Evolutionary conservation across 495 filamentous ascomycete species (phyloP).

Genomic region (Xylaria nigripes): DNA sequence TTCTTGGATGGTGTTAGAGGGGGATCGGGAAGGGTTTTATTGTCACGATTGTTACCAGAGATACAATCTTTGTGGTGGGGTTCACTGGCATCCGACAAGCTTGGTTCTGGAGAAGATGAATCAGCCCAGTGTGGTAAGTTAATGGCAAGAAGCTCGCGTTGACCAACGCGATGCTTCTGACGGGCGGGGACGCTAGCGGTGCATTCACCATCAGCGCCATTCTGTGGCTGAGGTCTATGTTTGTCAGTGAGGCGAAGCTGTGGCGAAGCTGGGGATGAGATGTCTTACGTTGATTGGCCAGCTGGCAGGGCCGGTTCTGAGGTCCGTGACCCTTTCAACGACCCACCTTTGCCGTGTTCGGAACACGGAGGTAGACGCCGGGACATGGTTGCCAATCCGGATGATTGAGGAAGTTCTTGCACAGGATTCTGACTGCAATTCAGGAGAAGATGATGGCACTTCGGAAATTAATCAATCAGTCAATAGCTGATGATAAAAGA

Average conservation of each 20-base stretch:
- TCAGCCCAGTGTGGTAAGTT: background rate
- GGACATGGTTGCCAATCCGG: background rate
- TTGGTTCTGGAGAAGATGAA: slow-evolving; percentile 3
- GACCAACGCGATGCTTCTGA: slow-evolving; percentile 8
- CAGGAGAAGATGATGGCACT: too few species aligned
- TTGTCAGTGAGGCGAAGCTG: background rate
- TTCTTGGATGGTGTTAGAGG: background rate
- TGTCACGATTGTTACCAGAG: background rate
- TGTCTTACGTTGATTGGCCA: slow-evolving; percentile 7
- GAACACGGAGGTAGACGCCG: background rate
- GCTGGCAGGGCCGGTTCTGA: background rate
- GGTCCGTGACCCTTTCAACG: background rate
- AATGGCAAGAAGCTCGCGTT: slow-evolving; percentile 10
- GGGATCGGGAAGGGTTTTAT: background rate
- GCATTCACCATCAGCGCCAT: background rate
- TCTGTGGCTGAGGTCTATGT: slow-evolving; percentile 2
- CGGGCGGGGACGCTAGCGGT: background rate
- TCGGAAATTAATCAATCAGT: too few species aligned
- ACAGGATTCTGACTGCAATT: too few species aligned
- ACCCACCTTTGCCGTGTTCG: background rate
- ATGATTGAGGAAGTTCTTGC: too few species aligned
- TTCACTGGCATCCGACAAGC: background rate
- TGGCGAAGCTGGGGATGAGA: slow-evolving; percentile 3
- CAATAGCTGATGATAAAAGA: too few species aligned
- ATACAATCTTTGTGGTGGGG: background rate